These are phyloP conservation scores for Blastomyces emzantsi DNA, from an alignment of 2,329 filamentous ascomycete species.

Conservation along the genomic window DNA sequence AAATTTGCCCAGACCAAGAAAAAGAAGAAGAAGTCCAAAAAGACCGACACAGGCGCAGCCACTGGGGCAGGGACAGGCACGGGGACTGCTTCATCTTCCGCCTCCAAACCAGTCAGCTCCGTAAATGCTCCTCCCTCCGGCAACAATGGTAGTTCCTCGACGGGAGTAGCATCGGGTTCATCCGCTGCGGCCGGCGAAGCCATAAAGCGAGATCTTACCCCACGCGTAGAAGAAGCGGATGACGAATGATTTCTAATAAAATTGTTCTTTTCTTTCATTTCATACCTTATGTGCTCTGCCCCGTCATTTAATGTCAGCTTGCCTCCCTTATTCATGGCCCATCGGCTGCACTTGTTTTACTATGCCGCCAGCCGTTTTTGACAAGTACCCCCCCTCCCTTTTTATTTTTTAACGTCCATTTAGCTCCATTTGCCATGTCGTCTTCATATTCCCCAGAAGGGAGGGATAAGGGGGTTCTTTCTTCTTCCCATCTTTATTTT, in stretches of 20 bases:
- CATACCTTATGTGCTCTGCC: not conserved
- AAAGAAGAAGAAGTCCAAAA: constrained; percentile 35
- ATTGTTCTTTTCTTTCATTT: not conserved
- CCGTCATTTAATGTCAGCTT: not conserved
- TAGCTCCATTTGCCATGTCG: not conserved
- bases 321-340: not conserved
- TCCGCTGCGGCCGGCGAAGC: constrained; percentile 26
- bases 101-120: constrained; percentile 7
- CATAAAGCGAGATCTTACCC: constrained; percentile 33
- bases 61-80: too few relatives aligned
- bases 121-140: constrained; percentile 8
- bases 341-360: not conserved
- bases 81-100: not conserved
- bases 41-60: constrained; percentile 10
- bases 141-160: constrained; percentile 17
- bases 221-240: constrained; percentile 39
- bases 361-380: not conserved
- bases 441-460: not conserved
- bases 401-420: not conserved
- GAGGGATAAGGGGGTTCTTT: not conserved
- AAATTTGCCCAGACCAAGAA: constrained; percentile 22
- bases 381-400: not conserved
- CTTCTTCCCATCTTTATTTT: too few relatives aligned
- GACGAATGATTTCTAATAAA: constrained; percentile 25
- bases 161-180: constrained; percentile 17